Evolutionary conservation across 768 basidiomycete species (phyloP).

Genomic region (Sarcodon aspratus): DNA sequence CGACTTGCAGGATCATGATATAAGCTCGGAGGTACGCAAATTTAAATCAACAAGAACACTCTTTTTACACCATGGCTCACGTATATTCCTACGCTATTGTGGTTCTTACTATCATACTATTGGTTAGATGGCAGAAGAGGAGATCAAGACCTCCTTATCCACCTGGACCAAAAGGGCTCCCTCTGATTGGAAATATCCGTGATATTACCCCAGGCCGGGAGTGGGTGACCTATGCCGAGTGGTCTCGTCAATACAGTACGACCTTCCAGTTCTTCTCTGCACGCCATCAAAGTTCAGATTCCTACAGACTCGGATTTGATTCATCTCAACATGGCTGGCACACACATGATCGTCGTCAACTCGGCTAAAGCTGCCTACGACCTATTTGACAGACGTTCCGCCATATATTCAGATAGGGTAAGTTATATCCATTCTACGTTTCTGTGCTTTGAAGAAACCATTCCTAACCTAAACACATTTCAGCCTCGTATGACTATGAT

Average conservation of each 20-base stretch:
- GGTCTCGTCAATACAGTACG: constrained; percentile 10
- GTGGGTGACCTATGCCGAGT: constrained; percentile 7
- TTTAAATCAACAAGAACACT: no score
- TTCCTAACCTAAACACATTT: neutral
- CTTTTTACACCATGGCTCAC: no score
- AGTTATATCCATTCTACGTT: neutral
- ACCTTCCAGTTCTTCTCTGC: neutral
- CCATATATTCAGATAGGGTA: constrained; percentile 21
- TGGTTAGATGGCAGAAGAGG: no score
- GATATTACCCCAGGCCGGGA: constrained; percentile 7
- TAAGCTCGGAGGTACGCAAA: no score
- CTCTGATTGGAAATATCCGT: constrained; percentile 5
- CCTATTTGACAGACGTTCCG: constrained; percentile 18
- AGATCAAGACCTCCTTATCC: constrained; percentile 7
- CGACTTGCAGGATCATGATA: no score
- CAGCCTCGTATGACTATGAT: constrained; percentile 14
- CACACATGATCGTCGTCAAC: constrained; percentile 15
- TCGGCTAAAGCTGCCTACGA: constrained; percentile 16
- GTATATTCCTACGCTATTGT: no score
- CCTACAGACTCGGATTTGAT: constrained; percentile 14
- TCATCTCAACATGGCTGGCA: constrained; percentile 13
- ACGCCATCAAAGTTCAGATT: neutral
- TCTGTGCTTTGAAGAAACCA: neutral
- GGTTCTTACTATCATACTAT: no score
- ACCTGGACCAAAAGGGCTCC: constrained; percentile 6